Conservation (phyloP, 2,329 filamentous ascomycete genomes). For the Alternaria sp. region DNA sequence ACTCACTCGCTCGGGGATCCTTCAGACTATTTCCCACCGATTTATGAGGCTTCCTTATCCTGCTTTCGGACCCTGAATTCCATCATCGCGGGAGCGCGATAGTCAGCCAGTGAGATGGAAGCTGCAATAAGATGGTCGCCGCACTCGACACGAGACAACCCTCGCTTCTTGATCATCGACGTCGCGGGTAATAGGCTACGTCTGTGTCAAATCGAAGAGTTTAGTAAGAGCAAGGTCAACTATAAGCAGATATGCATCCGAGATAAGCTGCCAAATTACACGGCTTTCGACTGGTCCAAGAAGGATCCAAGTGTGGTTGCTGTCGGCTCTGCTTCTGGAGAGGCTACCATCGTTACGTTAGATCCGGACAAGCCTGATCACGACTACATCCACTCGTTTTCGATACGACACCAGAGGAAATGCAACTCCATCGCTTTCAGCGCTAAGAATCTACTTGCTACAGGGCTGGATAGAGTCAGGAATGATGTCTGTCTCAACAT, state of each 20-base stretch:
- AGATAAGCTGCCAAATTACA: conserved; percentile 65
- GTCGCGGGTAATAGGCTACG: conserved; percentile 65
- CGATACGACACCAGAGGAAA: conserved; percentile 75
- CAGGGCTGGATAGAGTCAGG: conserved; percentile 79
- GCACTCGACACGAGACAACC: conserved; percentile 58
- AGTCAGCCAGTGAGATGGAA: conserved; percentile 55
- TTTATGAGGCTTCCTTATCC: background rate
- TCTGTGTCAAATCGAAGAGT: conserved; percentile 59
- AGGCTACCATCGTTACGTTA: conserved; percentile 76
- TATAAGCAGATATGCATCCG: conserved; percentile 62
- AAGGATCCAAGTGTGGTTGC: conserved; percentile 71
- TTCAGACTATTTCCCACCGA: background rate
- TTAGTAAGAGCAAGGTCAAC: conserved; percentile 49
- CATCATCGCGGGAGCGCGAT: background rate
- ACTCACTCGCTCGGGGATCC: background rate
- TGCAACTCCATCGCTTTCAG: conserved; percentile 86
- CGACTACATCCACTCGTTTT: conserved; percentile 66
- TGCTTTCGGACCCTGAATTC: background rate
- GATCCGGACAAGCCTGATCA: conserved; percentile 63
- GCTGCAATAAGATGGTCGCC: conserved; percentile 70
- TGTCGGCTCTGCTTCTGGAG: conserved; percentile 75
- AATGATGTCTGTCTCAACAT: conserved; percentile 84
- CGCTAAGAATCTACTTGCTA: conserved; percentile 72
- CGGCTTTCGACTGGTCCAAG: conserved; percentile 71
- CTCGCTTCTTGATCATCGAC: conserved; percentile 68